Conservation (phyloP, 805 yeast genomes). For the Saturnispora kantuleensis region DNA sequence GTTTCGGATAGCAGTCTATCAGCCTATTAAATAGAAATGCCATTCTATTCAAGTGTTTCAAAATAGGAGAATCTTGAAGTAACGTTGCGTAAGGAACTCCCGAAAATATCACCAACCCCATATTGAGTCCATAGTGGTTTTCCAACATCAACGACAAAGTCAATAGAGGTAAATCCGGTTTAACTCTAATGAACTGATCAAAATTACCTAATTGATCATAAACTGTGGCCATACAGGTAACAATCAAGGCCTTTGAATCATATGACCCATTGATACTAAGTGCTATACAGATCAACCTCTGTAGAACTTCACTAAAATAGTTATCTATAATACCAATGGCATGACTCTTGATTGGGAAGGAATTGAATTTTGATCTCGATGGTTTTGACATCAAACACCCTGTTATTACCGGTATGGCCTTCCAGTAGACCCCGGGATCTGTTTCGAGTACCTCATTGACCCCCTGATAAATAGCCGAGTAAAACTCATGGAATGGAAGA, state of each 20-base stretch:
- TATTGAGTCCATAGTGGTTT: no score
- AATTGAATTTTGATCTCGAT: conserved; percentile 17
- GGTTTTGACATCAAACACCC: conserved; percentile 35
- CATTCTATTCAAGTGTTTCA: conserved; percentile 39
- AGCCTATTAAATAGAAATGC: conserved; percentile 30
- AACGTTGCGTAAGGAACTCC: neutral
- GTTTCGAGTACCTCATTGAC: neutral
- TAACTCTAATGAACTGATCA: no score
- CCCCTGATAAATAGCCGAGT: conserved; percentile 17
- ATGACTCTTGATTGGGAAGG: conserved; percentile 20
- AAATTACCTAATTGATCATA: neutral
- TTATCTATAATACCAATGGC: conserved; percentile 18
- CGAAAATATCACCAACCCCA: no score
- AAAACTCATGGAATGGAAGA: conserved; percentile 34
- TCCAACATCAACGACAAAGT: no score
- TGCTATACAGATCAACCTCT: neutral
- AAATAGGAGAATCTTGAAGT: conserved; percentile 27
- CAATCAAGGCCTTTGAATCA: conserved; percentile 10
- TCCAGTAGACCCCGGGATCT: conserved; percentile 29
- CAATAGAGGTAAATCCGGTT: no score
- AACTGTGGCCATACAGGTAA: conserved; percentile 2
- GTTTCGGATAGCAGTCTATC: conserved; percentile 6
- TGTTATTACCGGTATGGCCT: conserved; percentile 36
- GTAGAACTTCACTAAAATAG: neutral
- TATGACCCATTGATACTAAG: conserved; percentile 2